Conservation (phyloP, 139 green algal genomes). For the Zygnema cylindricum region DNA sequence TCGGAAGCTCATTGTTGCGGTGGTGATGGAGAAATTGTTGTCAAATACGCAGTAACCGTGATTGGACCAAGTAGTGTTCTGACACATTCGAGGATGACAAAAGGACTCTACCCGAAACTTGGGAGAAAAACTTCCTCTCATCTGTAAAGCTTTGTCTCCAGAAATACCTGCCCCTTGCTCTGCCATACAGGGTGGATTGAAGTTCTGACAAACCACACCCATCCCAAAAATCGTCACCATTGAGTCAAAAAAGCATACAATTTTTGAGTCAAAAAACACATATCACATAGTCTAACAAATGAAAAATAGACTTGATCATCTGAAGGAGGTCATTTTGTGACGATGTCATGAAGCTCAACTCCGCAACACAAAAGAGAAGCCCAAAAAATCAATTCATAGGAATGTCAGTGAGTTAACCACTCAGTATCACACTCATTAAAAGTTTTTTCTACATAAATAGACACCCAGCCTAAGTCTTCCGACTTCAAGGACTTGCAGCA, state of each 20-base stretch:
- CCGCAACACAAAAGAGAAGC: no score
- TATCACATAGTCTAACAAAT: not conserved
- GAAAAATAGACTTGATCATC: no score
- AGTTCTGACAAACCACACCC: not conserved
- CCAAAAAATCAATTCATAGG: no score
- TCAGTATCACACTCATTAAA: no score
- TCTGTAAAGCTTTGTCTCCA: not conserved
- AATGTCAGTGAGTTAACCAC: no score
- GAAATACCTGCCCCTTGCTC: not conserved
- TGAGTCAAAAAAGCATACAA: no score
- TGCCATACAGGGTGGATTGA: conserved; percentile 16
- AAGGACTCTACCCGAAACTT: conserved; percentile 23
- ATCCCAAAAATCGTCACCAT: not conserved
- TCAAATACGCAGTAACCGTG: conserved; percentile 20
- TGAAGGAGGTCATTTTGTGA: no score
- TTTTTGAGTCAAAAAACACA: conserved; percentile 2
- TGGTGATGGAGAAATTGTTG: conserved; percentile 23
- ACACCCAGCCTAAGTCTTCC: no score
- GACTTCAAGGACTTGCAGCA: no score
- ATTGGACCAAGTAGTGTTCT: conserved; percentile 30
- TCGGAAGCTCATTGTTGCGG: conserved; percentile 6
- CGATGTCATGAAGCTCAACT: no score
- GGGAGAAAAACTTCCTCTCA: not conserved
- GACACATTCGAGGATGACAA: conserved; percentile 20
- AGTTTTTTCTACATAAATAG: no score